Evolutionary conservation across 106 monocot species (phyloP).

Genomic region (Acanthochlamys bracteata): DNA sequence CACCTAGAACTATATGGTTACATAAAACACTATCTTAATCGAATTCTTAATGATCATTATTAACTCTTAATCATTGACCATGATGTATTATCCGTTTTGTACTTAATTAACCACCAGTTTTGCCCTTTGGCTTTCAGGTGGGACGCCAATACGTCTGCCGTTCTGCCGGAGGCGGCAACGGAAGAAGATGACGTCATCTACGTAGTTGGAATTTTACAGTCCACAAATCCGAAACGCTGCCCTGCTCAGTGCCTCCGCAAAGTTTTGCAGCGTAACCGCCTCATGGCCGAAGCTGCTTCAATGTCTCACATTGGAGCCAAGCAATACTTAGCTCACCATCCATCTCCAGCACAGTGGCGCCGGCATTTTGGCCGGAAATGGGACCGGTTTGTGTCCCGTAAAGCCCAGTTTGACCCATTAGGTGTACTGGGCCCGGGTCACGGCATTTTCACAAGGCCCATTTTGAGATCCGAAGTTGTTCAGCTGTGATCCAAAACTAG

Average conservation of each 20-base stretch:
- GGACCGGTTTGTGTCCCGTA: slow-evolving; percentile 41
- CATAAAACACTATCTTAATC: no score
- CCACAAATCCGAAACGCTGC: slow-evolving; percentile 28
- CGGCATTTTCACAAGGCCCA: slow-evolving; percentile 40
- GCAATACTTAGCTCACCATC: slow-evolving; percentile 62
- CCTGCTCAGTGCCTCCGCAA: slow-evolving; percentile 24
- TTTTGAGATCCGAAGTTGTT: background rate
- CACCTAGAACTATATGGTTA: no score
- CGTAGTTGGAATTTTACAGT: slow-evolving; percentile 59
- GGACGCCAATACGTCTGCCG: slow-evolving; percentile 58
- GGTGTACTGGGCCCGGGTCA: slow-evolving; percentile 59
- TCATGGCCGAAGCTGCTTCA: slow-evolving; percentile 22
- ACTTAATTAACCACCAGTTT: no score
- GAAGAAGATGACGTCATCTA: slow-evolving; percentile 36
- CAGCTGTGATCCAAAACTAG: background rate
- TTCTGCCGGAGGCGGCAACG: slow-evolving; percentile 37
- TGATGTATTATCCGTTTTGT: no score
- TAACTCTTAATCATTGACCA: no score
- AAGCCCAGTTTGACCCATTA: slow-evolving; percentile 53
- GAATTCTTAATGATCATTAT: no score
- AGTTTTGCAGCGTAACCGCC: slow-evolving; percentile 30
- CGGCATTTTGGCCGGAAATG: slow-evolving; percentile 53
- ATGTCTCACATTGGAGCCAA: slow-evolving; percentile 38
- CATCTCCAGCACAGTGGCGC: slow-evolving; percentile 27
- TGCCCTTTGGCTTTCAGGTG: slow-evolving; percentile 36